These are phyloP conservation scores for Xylaria sp. DNA, from an alignment of 2,329 filamentous ascomycete species.

Conservation along the genomic window DNA sequence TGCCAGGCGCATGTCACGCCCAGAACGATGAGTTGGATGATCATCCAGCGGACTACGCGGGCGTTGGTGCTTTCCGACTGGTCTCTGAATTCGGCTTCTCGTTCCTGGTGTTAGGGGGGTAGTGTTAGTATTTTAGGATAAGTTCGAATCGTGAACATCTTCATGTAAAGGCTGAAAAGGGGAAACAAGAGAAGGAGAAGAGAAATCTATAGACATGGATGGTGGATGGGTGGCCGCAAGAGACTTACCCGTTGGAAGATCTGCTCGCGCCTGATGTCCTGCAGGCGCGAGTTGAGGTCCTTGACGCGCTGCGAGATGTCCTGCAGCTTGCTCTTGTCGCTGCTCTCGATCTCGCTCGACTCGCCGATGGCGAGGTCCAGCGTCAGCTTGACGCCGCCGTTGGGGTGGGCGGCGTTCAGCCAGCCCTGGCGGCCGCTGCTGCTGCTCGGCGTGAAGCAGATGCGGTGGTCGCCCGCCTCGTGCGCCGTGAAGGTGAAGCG, in stretches of 20 bases:
- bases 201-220: background rate
- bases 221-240: background rate
- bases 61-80: constrained; percentile 94
- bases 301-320: constrained; percentile 89
- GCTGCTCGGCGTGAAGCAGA: constrained; percentile 91
- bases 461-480: constrained; percentile 92
- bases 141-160: background rate
- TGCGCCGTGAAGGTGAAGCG: constrained; percentile 96
- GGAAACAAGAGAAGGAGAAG: constrained; percentile 3
- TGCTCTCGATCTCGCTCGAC: constrained; percentile 91
- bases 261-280: constrained; percentile 93
- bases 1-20: constrained; percentile 96
- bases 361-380: constrained; percentile 95
- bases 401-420: constrained; percentile 72
- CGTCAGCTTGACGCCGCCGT: constrained; percentile 83
- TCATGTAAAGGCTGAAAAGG: background rate
- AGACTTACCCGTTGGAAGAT: constrained; percentile 86
- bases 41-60: constrained; percentile 91
- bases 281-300: constrained; percentile 87
- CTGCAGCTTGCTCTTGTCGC: constrained; percentile 91
- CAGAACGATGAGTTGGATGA: constrained; percentile 88
- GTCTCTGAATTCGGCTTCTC: constrained; percentile 97
- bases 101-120: constrained; percentile 71
- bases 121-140: constrained; percentile 12
- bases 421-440: constrained; percentile 76